Base-by-base conservation (phyloP, 2,329 filamentous ascomycete genomes). In the Cercospora sp. region DNA sequence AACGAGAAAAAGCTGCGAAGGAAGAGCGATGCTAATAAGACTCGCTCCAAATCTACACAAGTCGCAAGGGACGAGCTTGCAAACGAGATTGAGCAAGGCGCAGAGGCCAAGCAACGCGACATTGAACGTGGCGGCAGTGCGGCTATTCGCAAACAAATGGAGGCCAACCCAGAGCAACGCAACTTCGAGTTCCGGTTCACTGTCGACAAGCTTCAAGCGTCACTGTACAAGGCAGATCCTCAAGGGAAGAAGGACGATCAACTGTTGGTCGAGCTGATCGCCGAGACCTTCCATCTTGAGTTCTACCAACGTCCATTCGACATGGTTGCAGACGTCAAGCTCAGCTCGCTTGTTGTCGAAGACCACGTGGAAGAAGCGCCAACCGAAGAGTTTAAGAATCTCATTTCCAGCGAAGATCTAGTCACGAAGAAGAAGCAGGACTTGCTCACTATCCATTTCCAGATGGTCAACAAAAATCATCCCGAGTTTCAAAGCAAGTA, bases 111-210 rank as follows among this genome's bases (percentile, higher is more conserved):
- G 88, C 40, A 80, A 81, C 69, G 66, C n/a, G 71, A 77, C 30
- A 45, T 64, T 45, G 66, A 71, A 37, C 63, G 67, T 18, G 83
- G 82, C 16, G 83, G 88, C 58, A 85, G 88, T 28, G 63, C 32
- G 21, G 51, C 66, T 13, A 55, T 63, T 8, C 60, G 53, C 40
- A 72, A 78, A 45, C 74, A 76, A 28, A 66, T 75, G 4, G 77
- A 81, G 10, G 74, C 78, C 28, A 92, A 91, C 75, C 83, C 95
- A 58, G 92, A 96, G 74, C 94, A 97, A 75, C 90, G 92, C 55
- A 94, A 91, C 71, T 98, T 99, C 73, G 93, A 99, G 78, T 92
- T 99, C 82, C 96, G 94, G 73, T 99, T 99, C 79, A 93, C 92
- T 8, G 95, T 99, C 40, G 95, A 97, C 75, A 93, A 91, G 69